These are phyloP conservation scores for Rosa chinensis DNA, from an alignment of 306 rosid species.

Conservation along the genomic window DNA sequence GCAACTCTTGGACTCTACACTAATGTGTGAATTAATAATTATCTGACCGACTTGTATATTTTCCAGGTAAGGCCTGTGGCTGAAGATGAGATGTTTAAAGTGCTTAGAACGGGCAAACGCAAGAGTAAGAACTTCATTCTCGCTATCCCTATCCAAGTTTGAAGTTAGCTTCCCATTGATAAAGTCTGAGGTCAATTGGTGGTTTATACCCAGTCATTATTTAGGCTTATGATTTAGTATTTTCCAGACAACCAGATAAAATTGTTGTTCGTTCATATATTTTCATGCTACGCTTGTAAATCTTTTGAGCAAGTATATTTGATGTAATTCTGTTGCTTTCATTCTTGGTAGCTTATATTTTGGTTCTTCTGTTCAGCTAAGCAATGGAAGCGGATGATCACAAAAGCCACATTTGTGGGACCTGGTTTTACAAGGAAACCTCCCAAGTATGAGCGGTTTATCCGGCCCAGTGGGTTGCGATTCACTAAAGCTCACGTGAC, in stretches of 20 bases:
- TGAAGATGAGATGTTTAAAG: conserved; percentile 96
- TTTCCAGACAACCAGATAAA: not conserved
- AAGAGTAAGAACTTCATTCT: conserved; percentile 54
- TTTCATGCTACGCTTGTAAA: not conserved
- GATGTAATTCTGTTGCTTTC: not conserved
- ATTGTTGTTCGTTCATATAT: not conserved
- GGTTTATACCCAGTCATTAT: not conserved
- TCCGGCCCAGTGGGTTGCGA: conserved; percentile 82
- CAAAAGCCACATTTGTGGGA: conserved; percentile 95
- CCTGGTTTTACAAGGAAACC: conserved; percentile 92
- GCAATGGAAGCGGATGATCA: conserved; percentile 97
- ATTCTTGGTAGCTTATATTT: conserved; percentile 16
- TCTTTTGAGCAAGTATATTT: not conserved
- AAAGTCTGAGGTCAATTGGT: not conserved
- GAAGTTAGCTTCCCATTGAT: not conserved
- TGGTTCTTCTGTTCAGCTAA: conserved; percentile 52
- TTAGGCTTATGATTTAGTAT: not conserved
- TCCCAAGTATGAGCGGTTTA: conserved; percentile 90
- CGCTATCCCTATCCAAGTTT: not conserved
- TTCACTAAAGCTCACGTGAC: conserved; percentile 94
- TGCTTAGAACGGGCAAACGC: conserved; percentile 81
- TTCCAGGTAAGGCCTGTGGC: conserved; percentile 91
- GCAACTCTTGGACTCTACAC: not conserved
- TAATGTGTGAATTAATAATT: not conserved
- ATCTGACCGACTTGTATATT: conserved; percentile 9